Base-by-base conservation (phyloP, 2,329 filamentous ascomycete species). In the Ilyonectria mors-panacis region DNA sequence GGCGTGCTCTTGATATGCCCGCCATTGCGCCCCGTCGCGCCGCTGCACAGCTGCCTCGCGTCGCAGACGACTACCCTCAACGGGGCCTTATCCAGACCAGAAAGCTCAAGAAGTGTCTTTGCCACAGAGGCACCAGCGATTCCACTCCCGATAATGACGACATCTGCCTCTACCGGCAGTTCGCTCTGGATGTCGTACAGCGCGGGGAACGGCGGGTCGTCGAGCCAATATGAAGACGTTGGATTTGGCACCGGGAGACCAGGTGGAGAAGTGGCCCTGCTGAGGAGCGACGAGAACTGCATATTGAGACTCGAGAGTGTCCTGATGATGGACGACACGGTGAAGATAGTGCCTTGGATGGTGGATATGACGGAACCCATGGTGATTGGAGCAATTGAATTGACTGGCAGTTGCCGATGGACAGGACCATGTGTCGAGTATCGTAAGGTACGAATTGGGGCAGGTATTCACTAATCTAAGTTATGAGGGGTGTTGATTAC, bases 131-230 rank as follows among this genome's bases (percentile, higher is more conserved):
- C 82, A 10, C 82, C 85, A 2, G 86, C 85, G 65, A 89, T 88
- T 1, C 87, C 88, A 39, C 86, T 88, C 23, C 87, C 86, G 68
- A 89, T 84, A 45, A 89, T 82, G 19, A 86, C 82, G 2, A 87
- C 75, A 63, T 89, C 87, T 6, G 81, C 82, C 7, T 78, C 73
- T 2, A 71, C 50, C 0, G 84, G 83, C 8, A 86, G 72, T 2
- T 67, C 65, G 2, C 75, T 67, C 35, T 77, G 76, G 2, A 76
- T 72, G 54, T 81, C 69, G 55, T 80, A 78, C 12, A 86, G 78
- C 21, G 81, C 76, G 4, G 83, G 82, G 72, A 81, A 82, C 0
- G 84, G 82, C 56, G 84, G 80, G 53, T 82, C 70, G 13, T 81
- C 74, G 30, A 83, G 79, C 86, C 85, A 88, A 75, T 84, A 87